These are phyloP conservation scores for Agaricus blazei DNA, from an alignment of 768 basidiomycete species.

Conservation along the genomic window DNA sequence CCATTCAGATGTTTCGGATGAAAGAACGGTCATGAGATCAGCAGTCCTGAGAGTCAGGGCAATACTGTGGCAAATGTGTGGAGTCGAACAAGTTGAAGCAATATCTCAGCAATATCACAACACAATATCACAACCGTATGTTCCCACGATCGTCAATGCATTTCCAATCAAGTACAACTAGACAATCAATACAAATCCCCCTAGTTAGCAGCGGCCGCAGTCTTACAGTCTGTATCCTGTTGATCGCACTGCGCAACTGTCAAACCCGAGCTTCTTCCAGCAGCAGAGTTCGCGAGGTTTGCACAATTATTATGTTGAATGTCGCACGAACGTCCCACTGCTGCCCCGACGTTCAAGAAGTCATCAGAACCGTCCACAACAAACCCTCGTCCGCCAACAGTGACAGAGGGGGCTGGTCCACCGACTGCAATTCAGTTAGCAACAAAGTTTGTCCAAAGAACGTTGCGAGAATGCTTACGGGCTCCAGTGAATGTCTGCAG, in stretches of 20 bases:
- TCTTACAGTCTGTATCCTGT: constrained; percentile 29
- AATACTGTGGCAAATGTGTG: no score
- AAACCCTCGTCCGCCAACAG: constrained; percentile 43
- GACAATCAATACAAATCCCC: no score
- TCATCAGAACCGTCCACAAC: constrained; percentile 35
- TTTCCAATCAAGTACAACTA: background rate
- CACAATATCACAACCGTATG: no score
- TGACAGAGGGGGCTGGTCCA: constrained; percentile 39
- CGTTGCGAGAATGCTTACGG: constrained; percentile 24
- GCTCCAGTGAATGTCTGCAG: constrained; percentile 49
- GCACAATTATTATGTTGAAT: constrained; percentile 54
- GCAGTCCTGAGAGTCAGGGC: background rate
- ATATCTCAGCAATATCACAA: no score
- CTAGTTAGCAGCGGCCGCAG: constrained; percentile 14
- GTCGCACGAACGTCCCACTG: constrained; percentile 54
- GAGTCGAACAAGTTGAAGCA: no score
- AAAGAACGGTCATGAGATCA: background rate
- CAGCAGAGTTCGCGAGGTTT: constrained; percentile 42
- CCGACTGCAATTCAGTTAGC: constrained; percentile 28
- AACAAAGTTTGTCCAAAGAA: background rate
- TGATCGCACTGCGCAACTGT: constrained; percentile 33
- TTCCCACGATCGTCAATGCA: background rate
- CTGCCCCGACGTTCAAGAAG: constrained; percentile 44
- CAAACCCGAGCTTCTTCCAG: constrained; percentile 29
- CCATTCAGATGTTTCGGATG: background rate